A percentile compares a stretch with the other conserved stretches of the same genome.
Conservation (phyloP, 495 filamentous ascomycete genomes). For the Sphaerosporella brunnea region DNA sequence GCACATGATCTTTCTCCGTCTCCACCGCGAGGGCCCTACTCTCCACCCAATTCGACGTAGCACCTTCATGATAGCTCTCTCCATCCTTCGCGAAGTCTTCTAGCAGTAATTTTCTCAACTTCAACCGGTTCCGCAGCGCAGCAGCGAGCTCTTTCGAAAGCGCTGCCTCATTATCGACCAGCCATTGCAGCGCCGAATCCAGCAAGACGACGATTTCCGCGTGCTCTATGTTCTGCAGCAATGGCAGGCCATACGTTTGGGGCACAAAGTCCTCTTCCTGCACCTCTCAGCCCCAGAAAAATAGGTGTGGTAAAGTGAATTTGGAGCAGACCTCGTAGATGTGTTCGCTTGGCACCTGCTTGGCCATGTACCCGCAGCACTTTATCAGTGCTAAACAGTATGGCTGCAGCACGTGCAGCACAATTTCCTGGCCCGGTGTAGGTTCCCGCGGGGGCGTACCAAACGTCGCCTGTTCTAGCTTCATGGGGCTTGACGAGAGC, state of each 20-base stretch:
- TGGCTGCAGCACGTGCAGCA: conserved; percentile 53
- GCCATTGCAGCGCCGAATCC: conserved; percentile 37
- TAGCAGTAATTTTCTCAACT: conserved; percentile 47
- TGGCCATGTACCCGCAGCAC: conserved; percentile 61
- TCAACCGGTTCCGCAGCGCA: conserved; percentile 45
- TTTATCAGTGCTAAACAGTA: conserved; percentile 79
- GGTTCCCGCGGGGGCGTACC: conserved; percentile 32
- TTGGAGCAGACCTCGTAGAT: conserved; percentile 66
- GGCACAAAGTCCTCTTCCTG: conserved; percentile 94
- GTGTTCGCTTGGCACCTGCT: conserved; percentile 53
- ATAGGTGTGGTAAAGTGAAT: neutral
- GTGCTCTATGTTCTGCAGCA: conserved; percentile 46
- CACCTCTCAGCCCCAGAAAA: conserved; percentile 20
- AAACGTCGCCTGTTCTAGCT: conserved; percentile 43
- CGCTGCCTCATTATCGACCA: conserved; percentile 32
- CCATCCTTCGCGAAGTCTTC: conserved; percentile 33
- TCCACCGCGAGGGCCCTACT: conserved; percentile 33
- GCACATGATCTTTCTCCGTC: conserved; percentile 37
- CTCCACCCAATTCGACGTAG: conserved; percentile 28
- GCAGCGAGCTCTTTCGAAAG: conserved; percentile 36
- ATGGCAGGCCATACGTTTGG: conserved; percentile 63
- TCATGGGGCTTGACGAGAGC: conserved; percentile 48
- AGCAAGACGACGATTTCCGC: conserved; percentile 42
- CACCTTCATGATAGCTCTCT: conserved; percentile 29
- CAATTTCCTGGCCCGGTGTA: conserved; percentile 30